Conservation (phyloP, 1,139 yeast genomes). For the Debaryomyces singareniensis region DNA sequence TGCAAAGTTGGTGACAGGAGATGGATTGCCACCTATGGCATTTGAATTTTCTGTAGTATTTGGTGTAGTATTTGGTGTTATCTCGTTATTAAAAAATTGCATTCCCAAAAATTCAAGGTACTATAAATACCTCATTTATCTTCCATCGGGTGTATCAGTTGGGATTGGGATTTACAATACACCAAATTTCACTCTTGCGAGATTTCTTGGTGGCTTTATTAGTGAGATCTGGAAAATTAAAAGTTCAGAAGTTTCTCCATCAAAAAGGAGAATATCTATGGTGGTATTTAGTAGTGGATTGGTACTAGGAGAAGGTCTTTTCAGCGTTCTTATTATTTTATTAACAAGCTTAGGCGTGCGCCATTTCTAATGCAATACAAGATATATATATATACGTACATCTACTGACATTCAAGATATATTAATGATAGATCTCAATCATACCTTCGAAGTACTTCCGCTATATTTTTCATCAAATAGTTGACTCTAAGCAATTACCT, state of each 20-base stretch:
- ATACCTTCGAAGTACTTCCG: not conserved
- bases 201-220: conserved; percentile 84
- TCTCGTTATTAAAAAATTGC: conserved; percentile 61
- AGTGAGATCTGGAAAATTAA: conserved; percentile 49
- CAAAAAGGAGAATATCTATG: conserved; percentile 53
- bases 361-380: conserved; percentile 35
- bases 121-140: conserved; percentile 43
- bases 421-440: too few relatives aligned
- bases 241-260: conserved; percentile 22
- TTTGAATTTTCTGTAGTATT: conserved; percentile 56
- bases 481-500: too few relatives aligned
- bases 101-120: conserved; percentile 33
- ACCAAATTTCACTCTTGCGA: conserved; percentile 88
- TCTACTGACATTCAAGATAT: too few relatives aligned
- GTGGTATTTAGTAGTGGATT: conserved; percentile 88
- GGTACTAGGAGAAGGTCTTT: conserved; percentile 88
- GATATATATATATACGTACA: too few relatives aligned
- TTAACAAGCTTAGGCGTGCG: conserved; percentile 57
- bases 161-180: conserved; percentile 94
- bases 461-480: too few relatives aligned
- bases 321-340: conserved; percentile 76
- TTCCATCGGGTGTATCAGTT: conserved; percentile 95
- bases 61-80: conserved; percentile 61
- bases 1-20: conserved; percentile 85
- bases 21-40: conserved; percentile 81